phyloP scores from a whole-genome alignment of 495 filamentous ascomycete genomes.

The Chaetomium tenue region DNA sequence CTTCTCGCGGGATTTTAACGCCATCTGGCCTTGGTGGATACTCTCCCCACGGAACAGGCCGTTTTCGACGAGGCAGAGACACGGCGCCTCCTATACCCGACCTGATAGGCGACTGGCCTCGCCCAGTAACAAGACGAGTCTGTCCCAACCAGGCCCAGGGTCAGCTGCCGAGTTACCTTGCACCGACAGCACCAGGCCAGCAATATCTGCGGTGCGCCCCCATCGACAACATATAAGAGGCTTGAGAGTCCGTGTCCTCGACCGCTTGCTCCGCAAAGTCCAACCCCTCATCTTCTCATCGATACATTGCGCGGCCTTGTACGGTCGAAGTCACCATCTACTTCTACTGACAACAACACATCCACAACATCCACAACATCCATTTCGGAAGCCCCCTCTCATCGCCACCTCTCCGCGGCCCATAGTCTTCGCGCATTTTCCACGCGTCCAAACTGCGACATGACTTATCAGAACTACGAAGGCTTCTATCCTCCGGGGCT shows the following conservation, averaged over 20 bases:
- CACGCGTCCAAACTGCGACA: neutral
- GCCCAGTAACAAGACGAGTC: neutral
- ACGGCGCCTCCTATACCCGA: slow-evolving; percentile 1
- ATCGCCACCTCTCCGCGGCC: slow-evolving; percentile 25
- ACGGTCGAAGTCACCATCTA: neutral
- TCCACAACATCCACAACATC: slow-evolving; percentile 9
- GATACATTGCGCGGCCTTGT: neutral
- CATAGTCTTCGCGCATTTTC: slow-evolving; percentile 1
- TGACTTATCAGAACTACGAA: neutral
- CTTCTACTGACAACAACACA: neutral
- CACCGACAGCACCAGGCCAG: neutral
- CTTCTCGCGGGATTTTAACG: neutral
- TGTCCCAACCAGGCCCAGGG: neutral
- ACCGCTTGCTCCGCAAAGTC: neutral
- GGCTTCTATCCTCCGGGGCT: neutral
- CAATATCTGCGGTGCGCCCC: neutral
- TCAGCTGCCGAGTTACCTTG: neutral
- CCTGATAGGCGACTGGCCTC: slow-evolving; percentile 2
- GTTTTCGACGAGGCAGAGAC: neutral
- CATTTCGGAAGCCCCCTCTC: slow-evolving; percentile 22
- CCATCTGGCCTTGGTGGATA: neutral
- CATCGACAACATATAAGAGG: slow-evolving; percentile 1
- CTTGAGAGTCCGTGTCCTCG: neutral
- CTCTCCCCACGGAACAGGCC: neutral
- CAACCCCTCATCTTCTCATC: neutral